Evolutionary conservation across 768 basidiomycete genomes (phyloP), one percentile per base, ranked within the genome.

Genomic region (Pleurotus pulmonarius): DNA sequence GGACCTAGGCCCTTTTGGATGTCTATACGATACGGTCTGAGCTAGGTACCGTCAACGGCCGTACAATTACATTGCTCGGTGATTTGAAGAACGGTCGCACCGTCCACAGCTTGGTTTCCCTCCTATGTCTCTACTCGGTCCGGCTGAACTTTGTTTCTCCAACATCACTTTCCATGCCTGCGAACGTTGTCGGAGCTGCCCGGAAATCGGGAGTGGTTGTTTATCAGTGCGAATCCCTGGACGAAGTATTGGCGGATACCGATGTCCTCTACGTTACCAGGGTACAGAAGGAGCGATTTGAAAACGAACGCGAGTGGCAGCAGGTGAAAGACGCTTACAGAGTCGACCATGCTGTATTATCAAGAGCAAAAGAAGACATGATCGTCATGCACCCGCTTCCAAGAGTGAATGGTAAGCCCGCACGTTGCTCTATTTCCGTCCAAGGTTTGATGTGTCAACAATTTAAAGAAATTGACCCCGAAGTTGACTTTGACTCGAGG

Each of bases 311-410:
- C 29, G 96, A 95, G 68, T 99, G 94, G 92, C 76, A 87, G 60
- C 80, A 85, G 46, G 93, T 97, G 64, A 97, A 93, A 76, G 90
- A 96, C 67, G 83, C 87, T 13, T 98, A 96, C 69, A 79, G 93
- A 34, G 84, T 99, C 55, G 93, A 98, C 71, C 97, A 98, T 66
- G 91, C 95, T 9, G 85, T 98, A 29, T 79, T 99, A 24, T 86
- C 94, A 4, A 80, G 90, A 43, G 96, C 97, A 8, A 98, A 98
- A 75, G 89, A 92, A 60, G 91, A 94, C 53, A 93, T 97, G 86
- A 98, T 98, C 57, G 94, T 98, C 61, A 96, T 99, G 94, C 97
- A 99, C 71, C 97, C 97, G n/a, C 77, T 99, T 18, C 97, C 97
- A 12, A 75, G 97, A 65, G 86, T 96, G 49, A 93, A 92, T 58